Evolutionary conservation across 2,329 filamentous ascomycete species (phyloP).

Genomic region (Trichoderma afroharzianum): DNA sequence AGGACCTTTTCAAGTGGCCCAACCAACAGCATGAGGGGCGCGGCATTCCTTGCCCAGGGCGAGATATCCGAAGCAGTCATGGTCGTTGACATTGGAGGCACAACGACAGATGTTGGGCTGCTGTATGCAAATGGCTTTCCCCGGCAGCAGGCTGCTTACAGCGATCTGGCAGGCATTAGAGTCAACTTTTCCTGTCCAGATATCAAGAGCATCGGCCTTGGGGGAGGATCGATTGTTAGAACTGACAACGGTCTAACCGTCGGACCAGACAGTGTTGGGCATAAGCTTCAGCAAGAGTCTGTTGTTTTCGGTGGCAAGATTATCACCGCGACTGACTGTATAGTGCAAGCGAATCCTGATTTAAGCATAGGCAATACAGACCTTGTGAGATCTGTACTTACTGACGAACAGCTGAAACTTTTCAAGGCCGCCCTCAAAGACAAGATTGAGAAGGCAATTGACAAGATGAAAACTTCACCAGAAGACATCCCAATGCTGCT

Average conservation of each 20-base stretch:
- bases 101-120: constrained; percentile 61
- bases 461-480: constrained; percentile 60
- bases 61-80: constrained; percentile 43
- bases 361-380: constrained; percentile 41
- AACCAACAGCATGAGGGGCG: constrained; percentile 61
- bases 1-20: constrained; percentile 60
- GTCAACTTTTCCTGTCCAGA: constrained; percentile 59
- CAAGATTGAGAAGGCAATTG: constrained; percentile 54
- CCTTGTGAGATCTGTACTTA: constrained; percentile 33
- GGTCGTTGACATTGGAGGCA: constrained; percentile 65
- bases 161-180: constrained; percentile 58
- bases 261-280: constrained; percentile 61
- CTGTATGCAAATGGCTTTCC: constrained; percentile 61
- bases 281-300: constrained; percentile 51
- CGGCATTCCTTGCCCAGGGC: constrained; percentile 52
- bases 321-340: constrained; percentile 57
- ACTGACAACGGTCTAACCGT: constrained; percentile 40
- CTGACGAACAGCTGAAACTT: constrained; percentile 32
- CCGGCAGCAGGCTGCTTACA: constrained; percentile 59
- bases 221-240: constrained; percentile 54
- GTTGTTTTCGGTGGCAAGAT: constrained; percentile 54
- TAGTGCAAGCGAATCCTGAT: constrained; percentile 32
- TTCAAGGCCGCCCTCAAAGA: constrained; percentile 42
- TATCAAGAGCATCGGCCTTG: constrained; percentile 57
- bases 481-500: constrained; percentile 57